Percentiles rank a stretch among this genome's conserved stretches.
Conservation (phyloP, 768 basidiomycete species). For the Kwoniella heveanensis region DNA sequence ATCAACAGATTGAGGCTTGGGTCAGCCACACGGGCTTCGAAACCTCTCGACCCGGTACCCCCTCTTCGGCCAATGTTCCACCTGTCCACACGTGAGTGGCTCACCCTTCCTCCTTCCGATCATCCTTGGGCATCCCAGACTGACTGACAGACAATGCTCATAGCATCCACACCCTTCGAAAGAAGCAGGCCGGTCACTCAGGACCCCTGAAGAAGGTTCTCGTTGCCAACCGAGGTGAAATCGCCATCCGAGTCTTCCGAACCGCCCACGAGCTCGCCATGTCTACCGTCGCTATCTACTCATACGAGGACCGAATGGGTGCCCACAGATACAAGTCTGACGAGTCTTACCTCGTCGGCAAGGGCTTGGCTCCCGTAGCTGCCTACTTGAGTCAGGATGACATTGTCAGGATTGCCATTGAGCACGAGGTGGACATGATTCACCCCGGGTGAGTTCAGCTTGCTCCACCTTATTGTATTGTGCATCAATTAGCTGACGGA, state of each 20-base stretch:
- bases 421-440: slow-evolving; percentile 99
- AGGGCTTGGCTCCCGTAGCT: slow-evolving; percentile 90
- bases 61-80: slow-evolving; percentile 18
- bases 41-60: slow-evolving; percentile 40
- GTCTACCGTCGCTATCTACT: slow-evolving; percentile 99
- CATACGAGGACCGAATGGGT: slow-evolving; percentile 90
- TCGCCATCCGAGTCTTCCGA: slow-evolving; percentile 97
- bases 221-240: slow-evolving; percentile 67
- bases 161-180: slow-evolving; percentile 51
- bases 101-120: too few species aligned
- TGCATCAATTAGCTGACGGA: background rate
- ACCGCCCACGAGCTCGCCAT: slow-evolving; percentile 98
- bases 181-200: slow-evolving; percentile 55
- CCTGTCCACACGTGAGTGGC: slow-evolving; percentile 33
- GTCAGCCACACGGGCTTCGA: slow-evolving; percentile 41
- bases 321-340: slow-evolving; percentile 99
- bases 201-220: slow-evolving; percentile 57
- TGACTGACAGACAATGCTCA: too few species aligned
- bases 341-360: slow-evolving; percentile 97
- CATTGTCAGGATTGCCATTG: slow-evolving; percentile 92
- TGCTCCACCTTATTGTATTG: too few species aligned
- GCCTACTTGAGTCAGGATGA: slow-evolving; percentile 98
- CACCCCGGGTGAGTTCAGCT: slow-evolving; percentile 89
- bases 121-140: too few species aligned
- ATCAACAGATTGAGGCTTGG: slow-evolving; percentile 51